phyloP scores from a whole-genome alignment of 179 eudicot species.

The Heliamphora pulchella region DNA sequence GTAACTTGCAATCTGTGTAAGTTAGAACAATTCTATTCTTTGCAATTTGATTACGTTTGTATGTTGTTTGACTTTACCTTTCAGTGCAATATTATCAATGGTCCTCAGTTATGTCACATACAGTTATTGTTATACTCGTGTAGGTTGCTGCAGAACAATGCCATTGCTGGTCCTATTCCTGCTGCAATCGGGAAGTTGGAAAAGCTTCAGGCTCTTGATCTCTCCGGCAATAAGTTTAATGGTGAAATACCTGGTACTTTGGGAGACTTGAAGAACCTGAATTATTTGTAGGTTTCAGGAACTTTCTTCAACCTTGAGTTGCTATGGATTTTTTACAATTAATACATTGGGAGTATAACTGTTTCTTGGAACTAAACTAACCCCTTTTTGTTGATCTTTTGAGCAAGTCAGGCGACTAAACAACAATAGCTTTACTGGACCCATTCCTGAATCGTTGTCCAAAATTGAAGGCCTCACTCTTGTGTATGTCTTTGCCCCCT shows the following conservation, averaged over 20 bases:
- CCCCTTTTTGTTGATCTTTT: constrained; percentile 1
- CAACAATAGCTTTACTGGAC: constrained; percentile 48
- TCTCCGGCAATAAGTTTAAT: constrained; percentile 54
- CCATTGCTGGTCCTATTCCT: constrained; percentile 64
- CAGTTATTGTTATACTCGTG: constrained; percentile 1
- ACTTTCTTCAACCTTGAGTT: background rate
- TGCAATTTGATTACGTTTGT: background rate
- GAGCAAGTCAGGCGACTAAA: constrained; percentile 42
- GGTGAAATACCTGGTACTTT: constrained; percentile 68
- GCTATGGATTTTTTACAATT: background rate
- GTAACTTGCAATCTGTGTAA: constrained; percentile 67
- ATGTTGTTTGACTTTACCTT: too few relatives aligned
- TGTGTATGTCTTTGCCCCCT: constrained; percentile 26
- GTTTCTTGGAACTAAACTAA: background rate
- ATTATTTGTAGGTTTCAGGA: constrained; percentile 59
- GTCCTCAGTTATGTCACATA: background rate
- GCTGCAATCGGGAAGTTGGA: constrained; percentile 56
- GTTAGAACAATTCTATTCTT: constrained; percentile 14
- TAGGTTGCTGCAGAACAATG: constrained; percentile 78
- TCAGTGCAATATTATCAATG: too few relatives aligned
- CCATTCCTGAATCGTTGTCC: constrained; percentile 16
- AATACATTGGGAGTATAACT: background rate
- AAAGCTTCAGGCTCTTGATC: constrained; percentile 79
- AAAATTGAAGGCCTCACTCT: constrained; percentile 36
- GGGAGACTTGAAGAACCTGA: constrained; percentile 54